These are phyloP conservation scores for Ceratobasidium sp. DNA, from an alignment of 1,284 basidiomycete species.

Conservation along the genomic window DNA sequence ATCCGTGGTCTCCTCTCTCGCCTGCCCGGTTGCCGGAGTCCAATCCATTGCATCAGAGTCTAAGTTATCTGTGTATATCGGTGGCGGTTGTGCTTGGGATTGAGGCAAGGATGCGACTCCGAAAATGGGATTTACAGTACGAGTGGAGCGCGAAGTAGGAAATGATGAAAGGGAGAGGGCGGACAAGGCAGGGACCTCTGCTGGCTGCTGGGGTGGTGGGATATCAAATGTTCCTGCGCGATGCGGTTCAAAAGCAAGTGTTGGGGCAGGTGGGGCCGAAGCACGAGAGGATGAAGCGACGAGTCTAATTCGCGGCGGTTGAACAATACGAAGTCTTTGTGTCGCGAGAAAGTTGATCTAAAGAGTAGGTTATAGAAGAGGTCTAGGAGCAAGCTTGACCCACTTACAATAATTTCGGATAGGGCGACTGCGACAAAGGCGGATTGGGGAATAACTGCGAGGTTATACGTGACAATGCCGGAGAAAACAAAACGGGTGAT, in stretches of 20 bases:
- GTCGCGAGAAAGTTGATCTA: slow-evolving; percentile 15
- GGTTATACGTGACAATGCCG: neutral
- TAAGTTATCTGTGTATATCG: slow-evolving; percentile 45
- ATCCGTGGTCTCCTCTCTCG: slow-evolving; percentile 54
- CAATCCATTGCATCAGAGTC: slow-evolving; percentile 70
- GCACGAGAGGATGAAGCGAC: slow-evolving; percentile 26
- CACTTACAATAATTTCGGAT: slow-evolving; percentile 15
- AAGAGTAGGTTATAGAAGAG: neutral
- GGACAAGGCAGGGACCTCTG: slow-evolving; percentile 27
- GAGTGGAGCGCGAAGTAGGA: slow-evolving; percentile 13
- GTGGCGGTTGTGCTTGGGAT: slow-evolving; percentile 49
- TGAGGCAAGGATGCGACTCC: slow-evolving; percentile 25
- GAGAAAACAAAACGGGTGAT: neutral
- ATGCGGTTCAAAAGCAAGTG: too few species aligned
- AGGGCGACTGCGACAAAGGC: neutral
- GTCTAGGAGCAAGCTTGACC: neutral
- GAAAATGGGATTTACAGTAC: slow-evolving; percentile 31
- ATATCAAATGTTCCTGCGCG: neutral
- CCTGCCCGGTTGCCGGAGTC: slow-evolving; percentile 60
- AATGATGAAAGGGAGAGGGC: slow-evolving; percentile 20
- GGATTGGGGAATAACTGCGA: neutral
- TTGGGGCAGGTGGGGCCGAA: neutral
- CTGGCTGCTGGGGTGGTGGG: neutral
- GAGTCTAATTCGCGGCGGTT: slow-evolving; percentile 25
- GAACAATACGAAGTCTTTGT: slow-evolving; percentile 22